Conservation (phyloP, 768 basidiomycete species). For the Serpula lacrymans region DNA sequence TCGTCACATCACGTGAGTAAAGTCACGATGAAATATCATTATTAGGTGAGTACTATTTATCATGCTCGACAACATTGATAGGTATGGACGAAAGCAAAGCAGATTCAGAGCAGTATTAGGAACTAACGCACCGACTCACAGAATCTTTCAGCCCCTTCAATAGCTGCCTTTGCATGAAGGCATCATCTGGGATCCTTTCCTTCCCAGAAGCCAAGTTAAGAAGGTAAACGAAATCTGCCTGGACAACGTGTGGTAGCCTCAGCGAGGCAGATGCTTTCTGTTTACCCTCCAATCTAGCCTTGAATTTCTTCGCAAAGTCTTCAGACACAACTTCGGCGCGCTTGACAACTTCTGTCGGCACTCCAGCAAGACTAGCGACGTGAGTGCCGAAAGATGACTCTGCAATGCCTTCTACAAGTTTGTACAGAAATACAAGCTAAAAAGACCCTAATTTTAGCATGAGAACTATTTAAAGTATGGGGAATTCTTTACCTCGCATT, state of each 20-base stretch:
- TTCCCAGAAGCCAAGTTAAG: constrained; percentile 57
- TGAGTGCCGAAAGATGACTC: constrained; percentile 90
- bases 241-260: constrained; percentile 71
- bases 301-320: constrained; percentile 86
- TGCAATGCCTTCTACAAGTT: constrained; percentile 85
- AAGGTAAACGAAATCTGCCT: constrained; percentile 89
- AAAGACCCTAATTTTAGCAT: neutral
- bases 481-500: constrained; percentile 67
- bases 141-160: constrained; percentile 49
- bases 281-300: constrained; percentile 68
- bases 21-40: no score
- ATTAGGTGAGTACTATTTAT: no score
- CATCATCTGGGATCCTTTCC: constrained; percentile 49
- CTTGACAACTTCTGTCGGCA: constrained; percentile 79
- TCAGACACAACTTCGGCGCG: constrained; percentile 86
- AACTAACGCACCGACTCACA: no score
- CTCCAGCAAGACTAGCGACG: constrained; percentile 93
- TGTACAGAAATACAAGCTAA: constrained; percentile 92
- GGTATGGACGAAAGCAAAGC: no score
- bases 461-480: neutral
- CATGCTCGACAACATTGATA: no score
- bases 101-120: no score
- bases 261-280: constrained; percentile 49
- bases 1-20: no score
- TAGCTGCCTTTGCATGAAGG: constrained; percentile 49